A percentile compares a stretch with the other conserved stretches of the same genome.
Evolutionary conservation across 495 filamentous ascomycete species (phyloP).

Genomic region (Penicillium arizonense): DNA sequence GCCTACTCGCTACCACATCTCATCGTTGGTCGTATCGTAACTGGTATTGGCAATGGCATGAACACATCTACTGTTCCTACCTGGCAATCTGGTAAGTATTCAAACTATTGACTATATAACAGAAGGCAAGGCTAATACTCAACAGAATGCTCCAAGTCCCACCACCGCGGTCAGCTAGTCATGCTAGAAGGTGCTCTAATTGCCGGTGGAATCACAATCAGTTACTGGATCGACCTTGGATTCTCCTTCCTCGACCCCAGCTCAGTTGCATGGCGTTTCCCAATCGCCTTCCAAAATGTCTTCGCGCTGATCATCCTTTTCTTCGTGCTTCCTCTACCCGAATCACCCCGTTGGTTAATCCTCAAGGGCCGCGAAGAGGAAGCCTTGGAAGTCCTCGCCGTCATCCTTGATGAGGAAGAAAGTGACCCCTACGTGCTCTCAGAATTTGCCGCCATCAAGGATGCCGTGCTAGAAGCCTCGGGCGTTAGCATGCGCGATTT

Average conservation of each 20-base stretch:
- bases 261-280: constrained; percentile 37
- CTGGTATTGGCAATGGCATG: constrained; percentile 64
- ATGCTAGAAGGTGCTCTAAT: constrained; percentile 37
- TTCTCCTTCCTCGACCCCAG: constrained; percentile 36
- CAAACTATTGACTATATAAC: neutral
- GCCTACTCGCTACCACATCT: constrained; percentile 59
- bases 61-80: constrained; percentile 47
- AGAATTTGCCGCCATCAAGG: constrained; percentile 71
- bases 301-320: constrained; percentile 34
- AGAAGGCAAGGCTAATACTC: neutral
- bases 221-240: constrained; percentile 49
- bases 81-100: constrained; percentile 2
- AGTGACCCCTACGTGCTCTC: constrained; percentile 48
- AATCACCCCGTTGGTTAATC: constrained; percentile 46
- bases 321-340: constrained; percentile 33
- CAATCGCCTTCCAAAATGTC: constrained; percentile 36
- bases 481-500: constrained; percentile 63
- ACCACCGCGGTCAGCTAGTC: constrained; percentile 24
- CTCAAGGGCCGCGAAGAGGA: constrained; percentile 35
- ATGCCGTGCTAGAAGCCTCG: constrained; percentile 67
- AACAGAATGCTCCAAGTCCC: constrained; percentile 34
- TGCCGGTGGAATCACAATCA: constrained; percentile 43
- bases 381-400: constrained; percentile 33
- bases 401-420: constrained; percentile 26
- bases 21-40: constrained; percentile 61